Percentiles rank a stretch among this genome's conserved stretches.
These are phyloP conservation scores for Podila verticillata DNA, from an alignment of 192 early-diverging fungal species.

Conservation along the genomic window DNA sequence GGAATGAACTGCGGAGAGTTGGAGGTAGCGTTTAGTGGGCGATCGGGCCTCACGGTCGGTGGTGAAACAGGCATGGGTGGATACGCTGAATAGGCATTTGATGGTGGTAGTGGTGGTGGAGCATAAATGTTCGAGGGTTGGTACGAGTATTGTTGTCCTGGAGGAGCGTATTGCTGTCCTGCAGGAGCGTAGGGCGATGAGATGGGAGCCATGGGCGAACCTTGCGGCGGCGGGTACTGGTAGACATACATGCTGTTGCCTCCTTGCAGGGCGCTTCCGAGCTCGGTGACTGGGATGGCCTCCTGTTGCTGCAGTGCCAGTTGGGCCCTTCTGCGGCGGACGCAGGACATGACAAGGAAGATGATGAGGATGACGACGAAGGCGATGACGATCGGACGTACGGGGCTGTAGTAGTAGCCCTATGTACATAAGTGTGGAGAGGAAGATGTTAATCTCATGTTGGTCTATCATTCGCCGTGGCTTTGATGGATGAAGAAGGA, in stretches of 20 bases:
- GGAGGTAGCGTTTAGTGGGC: neutral
- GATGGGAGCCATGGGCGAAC: neutral
- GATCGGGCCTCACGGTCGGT: neutral
- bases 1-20: neutral
- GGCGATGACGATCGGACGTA: slow-evolving; percentile 7
- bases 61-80: slow-evolving; percentile 16
- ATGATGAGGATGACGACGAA: slow-evolving; percentile 15
- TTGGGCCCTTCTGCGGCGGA: slow-evolving; percentile 4
- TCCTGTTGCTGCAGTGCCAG: neutral
- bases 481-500: no score
- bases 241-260: slow-evolving; percentile 1
- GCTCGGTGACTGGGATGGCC: neutral
- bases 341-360: slow-evolving; percentile 3
- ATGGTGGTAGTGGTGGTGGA: neutral
- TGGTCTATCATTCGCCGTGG: no score
- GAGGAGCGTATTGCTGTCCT: neutral
- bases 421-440: no score
- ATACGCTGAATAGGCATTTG: neutral
- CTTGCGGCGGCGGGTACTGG: slow-evolving; percentile 19
- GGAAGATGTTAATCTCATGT: no score
- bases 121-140: neutral
- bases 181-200: neutral
- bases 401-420: neutral
- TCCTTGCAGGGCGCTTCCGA: neutral
- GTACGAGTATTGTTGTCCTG: neutral